Conservation (phyloP, 257 asterid genomes). For the Perilla frutescens region DNA sequence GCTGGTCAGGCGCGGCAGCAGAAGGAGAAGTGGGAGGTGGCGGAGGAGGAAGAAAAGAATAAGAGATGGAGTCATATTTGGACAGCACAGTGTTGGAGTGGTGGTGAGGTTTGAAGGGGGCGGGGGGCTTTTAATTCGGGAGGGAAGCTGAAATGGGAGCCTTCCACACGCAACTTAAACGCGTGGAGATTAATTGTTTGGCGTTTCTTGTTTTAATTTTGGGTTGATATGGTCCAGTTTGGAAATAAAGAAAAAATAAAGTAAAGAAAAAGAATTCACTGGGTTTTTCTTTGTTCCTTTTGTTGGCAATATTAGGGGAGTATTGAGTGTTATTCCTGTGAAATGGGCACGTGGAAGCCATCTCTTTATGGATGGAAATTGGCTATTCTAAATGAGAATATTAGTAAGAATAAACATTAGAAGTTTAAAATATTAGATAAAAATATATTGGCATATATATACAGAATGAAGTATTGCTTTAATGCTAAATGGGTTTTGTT, state of each 20-base stretch:
- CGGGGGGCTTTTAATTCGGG: constrained; percentile 2
- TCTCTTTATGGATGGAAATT: too few relatives aligned
- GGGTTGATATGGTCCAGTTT: too few relatives aligned
- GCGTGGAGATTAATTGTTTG: constrained; percentile 24
- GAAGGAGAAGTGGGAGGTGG: not conserved
- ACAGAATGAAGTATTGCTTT: too few relatives aligned
- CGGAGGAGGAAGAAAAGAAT: constrained; percentile 14
- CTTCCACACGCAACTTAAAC: constrained; percentile 32
- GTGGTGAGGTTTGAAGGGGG: not conserved
- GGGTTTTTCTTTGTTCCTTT: not conserved
- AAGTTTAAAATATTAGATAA: too few relatives aligned
- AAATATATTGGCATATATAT: too few relatives aligned
- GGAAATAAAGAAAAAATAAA: too few relatives aligned
- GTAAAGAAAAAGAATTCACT: too few relatives aligned
- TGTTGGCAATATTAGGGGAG: constrained; percentile 7
- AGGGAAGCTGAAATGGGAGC: not conserved
- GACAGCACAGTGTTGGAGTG: not conserved
- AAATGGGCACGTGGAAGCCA: not conserved
- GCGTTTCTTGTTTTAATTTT: not conserved
- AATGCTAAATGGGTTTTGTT: too few relatives aligned
- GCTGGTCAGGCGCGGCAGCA: not conserved
- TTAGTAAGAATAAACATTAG: not conserved
- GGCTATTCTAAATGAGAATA: not conserved
- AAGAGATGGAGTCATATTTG: constrained; percentile 25
- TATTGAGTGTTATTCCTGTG: not conserved